Conservation (phyloP, 2,329 filamentous ascomycete species). For the Apiospora marii region DNA sequence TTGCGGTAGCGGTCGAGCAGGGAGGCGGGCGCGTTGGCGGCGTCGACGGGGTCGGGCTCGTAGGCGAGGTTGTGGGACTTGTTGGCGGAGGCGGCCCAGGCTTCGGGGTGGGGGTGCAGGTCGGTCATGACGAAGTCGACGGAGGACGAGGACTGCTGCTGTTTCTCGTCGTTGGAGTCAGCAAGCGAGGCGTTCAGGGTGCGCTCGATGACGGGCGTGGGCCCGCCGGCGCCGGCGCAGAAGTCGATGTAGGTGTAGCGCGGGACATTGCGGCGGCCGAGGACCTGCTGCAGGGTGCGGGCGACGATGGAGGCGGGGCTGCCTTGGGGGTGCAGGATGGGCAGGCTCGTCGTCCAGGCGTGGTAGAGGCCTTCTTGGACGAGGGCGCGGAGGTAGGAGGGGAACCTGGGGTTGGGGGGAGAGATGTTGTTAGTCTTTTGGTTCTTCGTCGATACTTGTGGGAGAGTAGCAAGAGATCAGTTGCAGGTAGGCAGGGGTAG, state of each 20-base stretch:
- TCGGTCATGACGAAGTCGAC: constrained; percentile 72
- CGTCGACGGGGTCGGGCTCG: constrained; percentile 69
- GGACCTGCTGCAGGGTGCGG: constrained; percentile 58
- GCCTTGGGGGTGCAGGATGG: constrained; percentile 58
- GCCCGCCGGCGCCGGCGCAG: constrained; percentile 77
- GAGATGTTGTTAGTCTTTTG: background rate
- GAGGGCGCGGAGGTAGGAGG: constrained; percentile 67
- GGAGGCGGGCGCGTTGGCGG: constrained; percentile 63
- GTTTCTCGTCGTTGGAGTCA: constrained; percentile 35
- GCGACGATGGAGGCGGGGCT: constrained; percentile 70
- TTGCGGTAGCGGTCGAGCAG: constrained; percentile 48
- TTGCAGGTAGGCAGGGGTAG: too few species aligned
- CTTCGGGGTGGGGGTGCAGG: constrained; percentile 67
- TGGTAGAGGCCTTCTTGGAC: constrained; percentile 71
- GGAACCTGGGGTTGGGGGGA: constrained; percentile 62
- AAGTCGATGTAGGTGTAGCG: constrained; percentile 76
- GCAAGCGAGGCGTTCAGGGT: constrained; percentile 56
- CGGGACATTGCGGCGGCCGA: constrained; percentile 53
- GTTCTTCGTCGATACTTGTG: background rate
- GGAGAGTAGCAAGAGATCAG: too few species aligned
- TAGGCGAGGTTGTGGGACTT: constrained; percentile 65
- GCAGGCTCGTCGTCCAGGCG: constrained; percentile 68
- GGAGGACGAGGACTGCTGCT: too few species aligned
- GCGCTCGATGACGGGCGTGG: constrained; percentile 69
- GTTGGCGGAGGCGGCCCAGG: constrained; percentile 63